phyloP scores from a whole-genome alignment of 75 land plant species.

The Cupressus sempervirens region DNA sequence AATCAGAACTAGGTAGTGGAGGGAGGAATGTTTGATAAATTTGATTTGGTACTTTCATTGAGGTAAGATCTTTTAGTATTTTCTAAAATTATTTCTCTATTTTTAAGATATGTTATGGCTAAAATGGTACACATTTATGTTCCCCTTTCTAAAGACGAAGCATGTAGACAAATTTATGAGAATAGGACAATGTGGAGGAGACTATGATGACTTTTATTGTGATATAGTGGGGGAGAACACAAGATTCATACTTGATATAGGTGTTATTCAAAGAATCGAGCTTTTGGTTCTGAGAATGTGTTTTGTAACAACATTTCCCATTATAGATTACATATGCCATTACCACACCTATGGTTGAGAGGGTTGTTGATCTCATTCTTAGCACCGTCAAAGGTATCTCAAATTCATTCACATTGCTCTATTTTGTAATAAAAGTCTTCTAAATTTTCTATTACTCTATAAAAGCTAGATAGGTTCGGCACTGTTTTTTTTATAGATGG shows the following conservation, averaged over 20 bases:
- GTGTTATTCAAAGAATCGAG: constrained; percentile 88
- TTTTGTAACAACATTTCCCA: constrained; percentile 69
- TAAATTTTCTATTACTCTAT: background rate
- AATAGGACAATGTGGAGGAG: background rate
- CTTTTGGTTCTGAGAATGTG: constrained; percentile 78
- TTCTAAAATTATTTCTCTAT: too few relatives aligned
- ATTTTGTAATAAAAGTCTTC: background rate
- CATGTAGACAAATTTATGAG: background rate
- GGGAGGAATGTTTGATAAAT: too few relatives aligned
- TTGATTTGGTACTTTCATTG: too few relatives aligned
- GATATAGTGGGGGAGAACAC: constrained; percentile 43
- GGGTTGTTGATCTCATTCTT: constrained; percentile 54
- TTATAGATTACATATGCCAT: constrained; percentile 49
- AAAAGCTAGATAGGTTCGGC: too few relatives aligned
- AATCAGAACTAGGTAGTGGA: too few relatives aligned
- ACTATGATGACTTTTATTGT: background rate
- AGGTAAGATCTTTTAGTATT: too few relatives aligned
- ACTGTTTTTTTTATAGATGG: too few relatives aligned
- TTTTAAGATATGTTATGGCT: too few relatives aligned
- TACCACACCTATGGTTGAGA: constrained; percentile 14
- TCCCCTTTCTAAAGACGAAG: constrained; percentile 19
- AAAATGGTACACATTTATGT: constrained; percentile 78
- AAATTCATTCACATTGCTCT: background rate
- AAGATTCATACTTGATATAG: constrained; percentile 66
- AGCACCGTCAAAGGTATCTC: constrained; percentile 44